These are phyloP conservation scores for Geranomyces variabilis DNA, from an alignment of 192 early-diverging fungal genomes.

Conservation along the genomic window DNA sequence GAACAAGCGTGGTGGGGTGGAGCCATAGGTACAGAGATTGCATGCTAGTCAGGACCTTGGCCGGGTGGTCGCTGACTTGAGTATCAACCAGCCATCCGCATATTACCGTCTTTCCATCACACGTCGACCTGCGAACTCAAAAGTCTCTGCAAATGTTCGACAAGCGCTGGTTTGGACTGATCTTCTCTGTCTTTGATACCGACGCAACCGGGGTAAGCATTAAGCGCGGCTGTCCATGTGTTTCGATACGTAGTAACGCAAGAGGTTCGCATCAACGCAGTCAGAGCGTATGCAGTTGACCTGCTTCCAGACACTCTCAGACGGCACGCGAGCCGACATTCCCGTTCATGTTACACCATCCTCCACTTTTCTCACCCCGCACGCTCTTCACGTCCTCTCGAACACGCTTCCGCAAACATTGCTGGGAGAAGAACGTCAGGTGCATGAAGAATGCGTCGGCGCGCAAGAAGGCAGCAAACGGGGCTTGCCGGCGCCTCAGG, in stretches of 20 bases:
- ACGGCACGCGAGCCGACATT: slow-evolving; percentile 18
- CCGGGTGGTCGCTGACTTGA: neutral
- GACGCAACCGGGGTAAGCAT: slow-evolving; percentile 21
- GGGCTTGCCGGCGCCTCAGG: neutral
- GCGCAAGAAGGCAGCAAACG: neutral
- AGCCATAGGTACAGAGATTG: slow-evolving; percentile 32
- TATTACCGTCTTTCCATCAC: slow-evolving; percentile 50
- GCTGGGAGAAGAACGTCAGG: slow-evolving; percentile 14
- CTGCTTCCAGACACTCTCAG: slow-evolving; percentile 37
- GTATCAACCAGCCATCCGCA: slow-evolving; percentile 41
- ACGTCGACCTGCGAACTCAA: slow-evolving; percentile 52
- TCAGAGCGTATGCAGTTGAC: slow-evolving; percentile 38
- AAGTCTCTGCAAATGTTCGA: slow-evolving; percentile 46
- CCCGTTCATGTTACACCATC: slow-evolving; percentile 19
- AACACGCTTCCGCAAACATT: slow-evolving; percentile 14
- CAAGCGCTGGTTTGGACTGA: slow-evolving; percentile 46
- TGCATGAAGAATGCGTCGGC: neutral
- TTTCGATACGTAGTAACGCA: no score
- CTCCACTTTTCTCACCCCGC: neutral
- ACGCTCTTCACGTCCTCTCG: slow-evolving; percentile 1
- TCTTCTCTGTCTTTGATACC: slow-evolving; percentile 49
- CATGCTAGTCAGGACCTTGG: neutral
- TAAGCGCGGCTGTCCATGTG: neutral
- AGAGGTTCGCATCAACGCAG: no score
- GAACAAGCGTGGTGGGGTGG: slow-evolving; percentile 46